Evolutionary conservation across 768 basidiomycete genomes (phyloP).

Genomic region (Melanogaster broomeanus): DNA sequence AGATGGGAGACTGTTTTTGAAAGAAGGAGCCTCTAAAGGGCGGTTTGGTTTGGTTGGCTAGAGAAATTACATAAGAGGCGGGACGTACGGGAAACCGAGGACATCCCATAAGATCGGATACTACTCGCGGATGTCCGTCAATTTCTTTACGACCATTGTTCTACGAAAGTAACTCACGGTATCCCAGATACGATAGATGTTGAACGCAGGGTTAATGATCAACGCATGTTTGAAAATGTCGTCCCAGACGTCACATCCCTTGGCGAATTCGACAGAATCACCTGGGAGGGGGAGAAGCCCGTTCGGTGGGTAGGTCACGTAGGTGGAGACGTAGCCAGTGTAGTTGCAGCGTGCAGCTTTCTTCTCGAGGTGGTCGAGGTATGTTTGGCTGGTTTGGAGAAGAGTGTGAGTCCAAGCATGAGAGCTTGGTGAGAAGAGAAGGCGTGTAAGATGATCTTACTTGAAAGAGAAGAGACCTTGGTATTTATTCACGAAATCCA

Average conservation of each 20-base stretch:
- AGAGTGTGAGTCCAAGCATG: not conserved
- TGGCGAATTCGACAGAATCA: slow-evolving; percentile 43
- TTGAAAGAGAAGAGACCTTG: slow-evolving; percentile 71
- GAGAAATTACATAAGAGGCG: not conserved
- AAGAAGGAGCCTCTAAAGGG: slow-evolving; percentile 52
- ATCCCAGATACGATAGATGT: slow-evolving; percentile 78
- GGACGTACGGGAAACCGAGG: slow-evolving; percentile 72
- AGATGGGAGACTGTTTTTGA: slow-evolving; percentile 61
- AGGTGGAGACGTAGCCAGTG: slow-evolving; percentile 57
- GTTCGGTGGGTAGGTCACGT: slow-evolving; percentile 69
- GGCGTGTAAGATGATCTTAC: slow-evolving; percentile 38
- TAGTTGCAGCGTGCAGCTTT: slow-evolving; percentile 61
- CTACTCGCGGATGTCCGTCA: slow-evolving; percentile 12
- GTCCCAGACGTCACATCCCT: slow-evolving; percentile 69
- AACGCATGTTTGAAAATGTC: slow-evolving; percentile 63
- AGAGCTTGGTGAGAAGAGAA: not conserved
- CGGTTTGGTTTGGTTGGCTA: not conserved
- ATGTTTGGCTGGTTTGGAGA: slow-evolving; percentile 50
- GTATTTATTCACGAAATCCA: slow-evolving; percentile 74
- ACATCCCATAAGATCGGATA: slow-evolving; percentile 78
- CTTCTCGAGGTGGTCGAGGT: slow-evolving; percentile 58
- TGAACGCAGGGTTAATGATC: slow-evolving; percentile 70
- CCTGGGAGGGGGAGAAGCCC: slow-evolving; percentile 69
- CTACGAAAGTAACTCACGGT: slow-evolving; percentile 37
- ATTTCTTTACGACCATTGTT: not conserved